A percentile compares a stretch with the other conserved stretches of the same genome.
These are phyloP conservation scores for Kodamaea sp. DNA, from an alignment of 1,139 yeast species.

Conservation along the genomic window DNA sequence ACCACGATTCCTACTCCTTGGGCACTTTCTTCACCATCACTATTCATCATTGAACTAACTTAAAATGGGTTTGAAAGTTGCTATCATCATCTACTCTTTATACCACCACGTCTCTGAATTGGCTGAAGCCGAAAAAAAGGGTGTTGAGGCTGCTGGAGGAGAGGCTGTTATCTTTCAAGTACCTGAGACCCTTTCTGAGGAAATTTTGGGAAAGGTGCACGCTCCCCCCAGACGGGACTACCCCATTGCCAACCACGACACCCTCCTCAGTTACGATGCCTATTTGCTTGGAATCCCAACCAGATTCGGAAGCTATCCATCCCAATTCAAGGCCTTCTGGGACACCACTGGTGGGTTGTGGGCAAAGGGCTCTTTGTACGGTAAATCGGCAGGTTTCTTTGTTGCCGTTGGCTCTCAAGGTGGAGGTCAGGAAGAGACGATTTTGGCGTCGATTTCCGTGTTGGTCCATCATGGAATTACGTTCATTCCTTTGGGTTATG, in stretches of 20 bases:
- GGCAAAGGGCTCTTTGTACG: slow-evolving; percentile 36
- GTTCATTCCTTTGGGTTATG: slow-evolving; percentile 41
- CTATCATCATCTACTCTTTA: slow-evolving; percentile 39
- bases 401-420: slow-evolving; percentile 40
- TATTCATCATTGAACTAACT: no score
- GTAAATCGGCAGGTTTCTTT: slow-evolving; percentile 41
- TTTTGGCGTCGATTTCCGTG: slow-evolving; percentile 33
- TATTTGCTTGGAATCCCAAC: slow-evolving; percentile 43
- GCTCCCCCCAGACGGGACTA: slow-evolving; percentile 36
- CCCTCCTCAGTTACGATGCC: slow-evolving; percentile 38
- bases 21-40: no score
- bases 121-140: slow-evolving; percentile 37
- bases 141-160: slow-evolving; percentile 42
- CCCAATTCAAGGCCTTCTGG: slow-evolving; percentile 43
- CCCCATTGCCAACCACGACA: slow-evolving; percentile 34
- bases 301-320: slow-evolving; percentile 40
- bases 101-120: slow-evolving; percentile 39
- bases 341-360: slow-evolving; percentile 41
- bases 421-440: slow-evolving; percentile 44
- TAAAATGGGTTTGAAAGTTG: slow-evolving; percentile 35
- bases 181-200: slow-evolving; percentile 35
- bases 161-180: slow-evolving; percentile 38
- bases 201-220: slow-evolving; percentile 29
- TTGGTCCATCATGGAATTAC: slow-evolving; percentile 41
- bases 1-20: no score